Conservation (phyloP, 2,329 filamentous ascomycete species). For the Periglandula ipomoeae region DNA sequence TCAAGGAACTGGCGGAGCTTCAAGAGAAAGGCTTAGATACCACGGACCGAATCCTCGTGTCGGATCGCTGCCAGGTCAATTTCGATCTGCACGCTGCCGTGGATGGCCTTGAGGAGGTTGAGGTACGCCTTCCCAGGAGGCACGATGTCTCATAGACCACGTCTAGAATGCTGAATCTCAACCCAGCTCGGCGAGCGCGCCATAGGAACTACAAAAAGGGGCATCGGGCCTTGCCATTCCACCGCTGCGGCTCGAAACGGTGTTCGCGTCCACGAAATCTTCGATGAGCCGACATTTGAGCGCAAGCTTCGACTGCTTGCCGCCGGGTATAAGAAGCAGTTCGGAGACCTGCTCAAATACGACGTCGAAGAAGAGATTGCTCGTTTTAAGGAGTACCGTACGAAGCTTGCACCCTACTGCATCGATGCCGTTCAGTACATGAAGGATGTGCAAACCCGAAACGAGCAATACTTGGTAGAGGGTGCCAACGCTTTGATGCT, state of each 20-base stretch:
- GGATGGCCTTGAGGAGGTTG: conserved; percentile 57
- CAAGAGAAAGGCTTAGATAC: conserved; percentile 19
- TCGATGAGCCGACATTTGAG: conserved; percentile 58
- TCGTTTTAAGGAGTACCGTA: conserved; percentile 49
- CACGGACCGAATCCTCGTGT: conserved; percentile 48
- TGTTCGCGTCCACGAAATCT: conserved; percentile 58
- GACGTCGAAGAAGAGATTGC: conserved; percentile 62
- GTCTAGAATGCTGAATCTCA: background rate
- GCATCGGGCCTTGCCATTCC: conserved; percentile 15
- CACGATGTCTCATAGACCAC: background rate
- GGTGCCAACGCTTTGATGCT: conserved; percentile 35
- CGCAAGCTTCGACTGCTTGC: conserved; percentile 53
- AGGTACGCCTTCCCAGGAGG: conserved; percentile 28
- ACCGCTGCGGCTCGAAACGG: conserved; percentile 42
- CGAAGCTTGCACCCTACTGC: conserved; percentile 48
- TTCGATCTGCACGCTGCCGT: conserved; percentile 58
- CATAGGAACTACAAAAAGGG: conserved; percentile 29
- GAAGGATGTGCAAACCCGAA: conserved; percentile 46
- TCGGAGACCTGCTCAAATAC: conserved; percentile 54
- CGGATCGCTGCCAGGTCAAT: conserved; percentile 53
- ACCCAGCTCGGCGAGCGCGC: conserved; percentile 11
- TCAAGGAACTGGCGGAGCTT: conserved; percentile 31
- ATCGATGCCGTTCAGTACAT: conserved; percentile 61
- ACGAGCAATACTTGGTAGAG: conserved; percentile 56
- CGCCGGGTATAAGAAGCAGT: conserved; percentile 53